phyloP scores from a whole-genome alignment of 1,284 basidiomycete species.

The Rhodotorula sp. region DNA sequence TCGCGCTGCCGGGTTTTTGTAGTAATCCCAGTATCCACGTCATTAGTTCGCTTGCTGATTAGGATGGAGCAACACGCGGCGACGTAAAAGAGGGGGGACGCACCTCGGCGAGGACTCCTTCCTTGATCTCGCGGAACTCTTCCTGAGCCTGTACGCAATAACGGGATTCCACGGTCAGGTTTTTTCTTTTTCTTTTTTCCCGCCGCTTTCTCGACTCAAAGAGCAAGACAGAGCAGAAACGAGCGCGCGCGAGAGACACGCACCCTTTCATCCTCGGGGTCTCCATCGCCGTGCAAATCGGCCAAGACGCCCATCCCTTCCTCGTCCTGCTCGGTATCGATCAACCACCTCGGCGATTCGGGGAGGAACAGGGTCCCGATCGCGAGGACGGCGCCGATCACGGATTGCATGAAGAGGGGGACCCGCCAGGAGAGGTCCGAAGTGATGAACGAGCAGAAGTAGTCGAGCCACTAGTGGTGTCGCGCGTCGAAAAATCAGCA shows the following conservation, averaged over 20 bases:
- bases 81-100: constrained; percentile 38
- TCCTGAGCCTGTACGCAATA: constrained; percentile 58
- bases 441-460: constrained; percentile 75
- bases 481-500: background rate
- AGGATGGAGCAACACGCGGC: no score
- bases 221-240: background rate
- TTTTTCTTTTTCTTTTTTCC: background rate
- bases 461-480: constrained; percentile 77
- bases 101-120: constrained; percentile 77
- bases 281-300: constrained; percentile 78
- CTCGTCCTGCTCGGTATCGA: constrained; percentile 80
- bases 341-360: constrained; percentile 92
- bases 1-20: constrained; percentile 2
- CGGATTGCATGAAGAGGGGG: constrained; percentile 51
- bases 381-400: constrained; percentile 81
- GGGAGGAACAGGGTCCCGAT: constrained; percentile 82
- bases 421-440: constrained; percentile 51
- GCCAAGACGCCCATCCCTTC: constrained; percentile 85
- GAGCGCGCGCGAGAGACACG: background rate
- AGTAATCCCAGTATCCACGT: no score
- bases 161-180: background rate
- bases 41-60: no score
- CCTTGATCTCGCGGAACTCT: constrained; percentile 91
- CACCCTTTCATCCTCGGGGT: constrained; percentile 62
- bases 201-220: background rate